These are phyloP conservation scores for Ruellia speciosa DNA, from an alignment of 305 asterid species.

Conservation along the genomic window DNA sequence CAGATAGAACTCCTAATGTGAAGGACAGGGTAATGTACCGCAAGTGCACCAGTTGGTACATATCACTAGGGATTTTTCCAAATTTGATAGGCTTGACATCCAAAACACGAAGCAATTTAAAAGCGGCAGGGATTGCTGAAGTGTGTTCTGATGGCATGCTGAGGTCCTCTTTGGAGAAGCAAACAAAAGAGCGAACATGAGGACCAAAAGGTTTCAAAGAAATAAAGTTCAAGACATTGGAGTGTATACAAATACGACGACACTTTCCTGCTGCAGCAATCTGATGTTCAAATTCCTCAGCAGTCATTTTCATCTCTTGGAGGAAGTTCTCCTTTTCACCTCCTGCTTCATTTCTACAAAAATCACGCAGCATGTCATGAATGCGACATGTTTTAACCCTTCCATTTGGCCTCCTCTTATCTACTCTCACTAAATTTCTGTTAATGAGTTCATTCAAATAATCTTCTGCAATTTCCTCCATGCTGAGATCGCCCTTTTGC, in stretches of 20 bases:
- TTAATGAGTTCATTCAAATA: constrained; percentile 30
- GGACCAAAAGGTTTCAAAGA: constrained; percentile 24
- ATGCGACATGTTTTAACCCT: constrained; percentile 31
- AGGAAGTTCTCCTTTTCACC: constrained; percentile 25
- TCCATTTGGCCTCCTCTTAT: constrained; percentile 24
- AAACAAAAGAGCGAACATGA: constrained; percentile 31
- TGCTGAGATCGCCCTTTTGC: constrained; percentile 10
- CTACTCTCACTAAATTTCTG: constrained; percentile 30
- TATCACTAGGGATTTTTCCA: constrained; percentile 18
- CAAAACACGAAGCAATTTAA: constrained; percentile 26
- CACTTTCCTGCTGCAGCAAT: constrained; percentile 1
- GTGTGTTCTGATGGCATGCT: constrained; percentile 4
- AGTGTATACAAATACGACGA: constrained; percentile 38
- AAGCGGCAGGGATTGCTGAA: constrained; percentile 22
- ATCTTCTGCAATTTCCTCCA: constrained; percentile 36
- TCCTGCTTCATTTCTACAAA: constrained; percentile 29
- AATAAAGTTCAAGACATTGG: constrained; percentile 22
- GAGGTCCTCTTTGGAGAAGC: constrained; percentile 26
- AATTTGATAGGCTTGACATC: constrained; percentile 25
- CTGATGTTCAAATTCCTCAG: constrained; percentile 19
- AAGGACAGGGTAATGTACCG: constrained; percentile 28
- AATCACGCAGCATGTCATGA: constrained; percentile 33
- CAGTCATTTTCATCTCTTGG: constrained; percentile 24
- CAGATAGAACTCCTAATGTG: constrained; percentile 23
- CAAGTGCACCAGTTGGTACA: constrained; percentile 27